Percentiles rank a stretch among this genome's conserved stretches.
phyloP scores from a whole-genome alignment of 148 eudicot genomes.

The Rhododendron ferrugineum region DNA sequence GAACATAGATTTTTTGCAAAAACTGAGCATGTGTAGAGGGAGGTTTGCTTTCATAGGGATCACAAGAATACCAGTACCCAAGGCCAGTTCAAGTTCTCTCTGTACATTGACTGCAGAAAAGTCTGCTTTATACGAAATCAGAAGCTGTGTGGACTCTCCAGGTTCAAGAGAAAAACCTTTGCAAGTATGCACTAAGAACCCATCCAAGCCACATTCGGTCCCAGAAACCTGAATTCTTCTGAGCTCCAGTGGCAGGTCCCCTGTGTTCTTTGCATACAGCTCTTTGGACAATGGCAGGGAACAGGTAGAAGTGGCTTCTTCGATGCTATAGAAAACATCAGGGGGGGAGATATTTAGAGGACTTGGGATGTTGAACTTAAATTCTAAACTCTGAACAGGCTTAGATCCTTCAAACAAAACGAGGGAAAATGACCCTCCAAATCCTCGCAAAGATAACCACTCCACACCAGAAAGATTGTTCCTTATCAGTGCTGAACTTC shows the following conservation, averaged over 20 bases:
- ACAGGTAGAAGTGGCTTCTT: slow-evolving; percentile 34
- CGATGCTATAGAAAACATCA: slow-evolving; percentile 5
- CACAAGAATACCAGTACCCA: slow-evolving; percentile 58
- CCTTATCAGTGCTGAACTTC: slow-evolving; percentile 65
- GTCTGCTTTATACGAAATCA: slow-evolving; percentile 56
- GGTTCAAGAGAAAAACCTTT: slow-evolving; percentile 63
- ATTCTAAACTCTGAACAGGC: slow-evolving; percentile 47
- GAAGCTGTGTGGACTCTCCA: slow-evolving; percentile 55
- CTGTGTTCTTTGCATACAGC: slow-evolving; percentile 56
- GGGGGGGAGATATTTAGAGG: slow-evolving; percentile 36
- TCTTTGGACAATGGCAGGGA: slow-evolving; percentile 45
- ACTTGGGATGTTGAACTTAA: slow-evolving; percentile 40
- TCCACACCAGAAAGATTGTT: slow-evolving; percentile 88
- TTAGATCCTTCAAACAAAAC: slow-evolving; percentile 53
- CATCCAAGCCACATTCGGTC: slow-evolving; percentile 60
- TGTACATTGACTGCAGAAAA: slow-evolving; percentile 44
- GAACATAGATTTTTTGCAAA: slow-evolving; percentile 42
- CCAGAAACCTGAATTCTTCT: slow-evolving; percentile 64
- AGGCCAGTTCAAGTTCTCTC: slow-evolving; percentile 69
- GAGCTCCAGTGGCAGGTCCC: slow-evolving; percentile 62
- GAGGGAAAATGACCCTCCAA: slow-evolving; percentile 66
- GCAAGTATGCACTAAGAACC: slow-evolving; percentile 64
- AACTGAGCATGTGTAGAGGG: slow-evolving; percentile 32
- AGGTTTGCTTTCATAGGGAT: slow-evolving; percentile 80
- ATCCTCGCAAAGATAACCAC: slow-evolving; percentile 64